These are phyloP conservation scores for Fusarium setosum DNA, from an alignment of 2,329 filamentous ascomycete genomes.

Conservation along the genomic window DNA sequence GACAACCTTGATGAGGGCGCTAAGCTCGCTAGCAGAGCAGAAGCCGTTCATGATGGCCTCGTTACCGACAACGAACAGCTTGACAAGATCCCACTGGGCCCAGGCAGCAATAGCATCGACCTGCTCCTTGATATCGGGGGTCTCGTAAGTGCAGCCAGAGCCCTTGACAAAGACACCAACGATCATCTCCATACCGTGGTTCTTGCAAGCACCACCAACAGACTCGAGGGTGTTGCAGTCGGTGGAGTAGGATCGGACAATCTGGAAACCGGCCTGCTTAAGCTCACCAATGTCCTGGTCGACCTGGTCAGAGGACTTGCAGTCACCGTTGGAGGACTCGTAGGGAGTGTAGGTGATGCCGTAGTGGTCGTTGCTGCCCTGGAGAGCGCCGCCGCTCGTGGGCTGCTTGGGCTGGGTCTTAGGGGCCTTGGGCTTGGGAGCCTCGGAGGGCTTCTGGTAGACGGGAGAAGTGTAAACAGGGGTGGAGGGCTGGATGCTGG, in stretches of 20 bases:
- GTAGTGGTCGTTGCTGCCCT: slow-evolving; percentile 67
- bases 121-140: slow-evolving; percentile 76
- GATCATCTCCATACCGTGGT: slow-evolving; percentile 81
- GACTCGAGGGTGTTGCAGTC: slow-evolving; percentile 86
- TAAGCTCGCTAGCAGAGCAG: slow-evolving; percentile 73
- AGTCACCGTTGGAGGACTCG: slow-evolving; percentile 64
- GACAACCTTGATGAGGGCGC: slow-evolving; percentile 75
- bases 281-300: slow-evolving; percentile 70
- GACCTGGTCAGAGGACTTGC: slow-evolving; percentile 73
- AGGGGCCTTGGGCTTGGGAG: slow-evolving; percentile 35
- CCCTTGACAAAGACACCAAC: slow-evolving; percentile 87
- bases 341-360: slow-evolving; percentile 87
- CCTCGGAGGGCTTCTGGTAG: slow-evolving; percentile 36
- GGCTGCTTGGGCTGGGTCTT: slow-evolving; percentile 39
- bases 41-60: slow-evolving; percentile 85
- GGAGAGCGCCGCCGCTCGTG: slow-evolving; percentile 45
- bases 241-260: slow-evolving; percentile 88
- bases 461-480: slow-evolving; percentile 20
- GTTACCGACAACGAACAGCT: slow-evolving; percentile 89
- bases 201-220: slow-evolving; percentile 76
- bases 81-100: slow-evolving; percentile 79
- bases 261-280: slow-evolving; percentile 73
- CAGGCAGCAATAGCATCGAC: slow-evolving; percentile 78
- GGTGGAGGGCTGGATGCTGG: not conserved
- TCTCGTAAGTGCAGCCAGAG: slow-evolving; percentile 67